Conservation (phyloP, 2,329 filamentous ascomycete genomes). For the Massarina eburnea region DNA sequence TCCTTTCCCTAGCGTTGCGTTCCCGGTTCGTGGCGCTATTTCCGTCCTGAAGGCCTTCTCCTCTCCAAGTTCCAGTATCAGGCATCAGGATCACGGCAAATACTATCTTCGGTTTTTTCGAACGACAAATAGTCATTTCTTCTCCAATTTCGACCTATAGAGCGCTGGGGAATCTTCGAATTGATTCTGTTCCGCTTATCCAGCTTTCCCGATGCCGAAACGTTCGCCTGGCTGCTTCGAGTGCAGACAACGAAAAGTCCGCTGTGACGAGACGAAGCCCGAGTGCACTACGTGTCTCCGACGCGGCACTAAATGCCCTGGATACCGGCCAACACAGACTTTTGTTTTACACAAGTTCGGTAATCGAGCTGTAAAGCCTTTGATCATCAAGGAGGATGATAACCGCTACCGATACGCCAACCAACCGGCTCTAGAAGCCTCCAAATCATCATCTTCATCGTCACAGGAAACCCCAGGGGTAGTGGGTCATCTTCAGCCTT, state of each 20-base stretch:
- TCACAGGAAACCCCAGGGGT: constrained; percentile 5
- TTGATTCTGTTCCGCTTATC: not conserved
- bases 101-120: not conserved
- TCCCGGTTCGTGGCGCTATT: not conserved
- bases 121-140: not conserved
- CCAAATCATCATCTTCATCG: constrained; percentile 5
- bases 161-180: not conserved
- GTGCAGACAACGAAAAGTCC: constrained; percentile 41
- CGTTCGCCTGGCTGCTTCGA: constrained; percentile 40
- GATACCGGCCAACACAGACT: constrained; percentile 37
- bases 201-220: constrained; percentile 33
- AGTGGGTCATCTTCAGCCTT: constrained; percentile 14
- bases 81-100: not conserved
- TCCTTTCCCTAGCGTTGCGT: not conserved
- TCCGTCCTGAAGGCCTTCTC: not conserved
- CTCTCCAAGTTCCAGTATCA: not conserved
- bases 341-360: constrained; percentile 41
- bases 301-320: constrained; percentile 39
- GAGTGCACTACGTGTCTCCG: constrained; percentile 39
- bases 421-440: constrained; percentile 10
- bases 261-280: constrained; percentile 39
- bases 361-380: constrained; percentile 27
- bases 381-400: constrained; percentile 39
- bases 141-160: not conserved
- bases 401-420: constrained; percentile 36